Base-by-base conservation (phyloP, 2,329 filamentous ascomycete species). In the Colletotrichum neosansevieriae region DNA sequence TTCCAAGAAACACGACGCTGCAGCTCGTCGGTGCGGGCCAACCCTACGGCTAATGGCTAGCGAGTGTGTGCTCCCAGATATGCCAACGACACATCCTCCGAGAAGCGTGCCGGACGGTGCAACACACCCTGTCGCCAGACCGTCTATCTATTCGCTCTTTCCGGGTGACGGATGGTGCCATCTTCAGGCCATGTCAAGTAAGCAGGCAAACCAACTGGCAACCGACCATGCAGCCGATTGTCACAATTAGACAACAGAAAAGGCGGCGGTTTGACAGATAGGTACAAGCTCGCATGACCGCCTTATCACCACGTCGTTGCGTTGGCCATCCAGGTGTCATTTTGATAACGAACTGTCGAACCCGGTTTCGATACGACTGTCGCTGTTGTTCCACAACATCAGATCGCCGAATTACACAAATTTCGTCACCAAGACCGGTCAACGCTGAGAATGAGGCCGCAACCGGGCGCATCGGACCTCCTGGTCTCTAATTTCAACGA, bases 21-120 rank as follows among this genome's bases (percentile, higher is more conserved):
- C 34, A 59, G 34, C 19, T 65, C 24, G 54, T 50, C 61, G 42
- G 61, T 12, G 62, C 56, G 66, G 66, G 32, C 66, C 56, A 68
- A 64, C 40, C 56, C 62, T 50, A 24, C 54, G 40, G 15, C 61
- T 58, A 29, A 40, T 65, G n/a, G 56, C 56, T 69, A 56, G 61
- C 61, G 45, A 47, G 47, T 53, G 58, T 40, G 47, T 40, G 47
- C 58, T 61, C 58, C 58, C n/a, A 53, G 36, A 51, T 61, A 51
- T 61, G 59, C 40, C 59, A 56, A 36, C 59, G 49, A 47, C 32
- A 49, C 49, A 29, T 59, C 36, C 29, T 56, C 59, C 59, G 50
- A 63, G 59, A 45, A n/a, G n/a, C 50, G 50, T 54, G 21, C 59
- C 58, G 45, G 34, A 45, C 50, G 59, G 50, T 63, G 50, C 59